Percentiles rank a stretch among this genome's conserved stretches.
phyloP scores from a whole-genome alignment of 148 eudicot species.

The Nepenthes gracilis region DNA sequence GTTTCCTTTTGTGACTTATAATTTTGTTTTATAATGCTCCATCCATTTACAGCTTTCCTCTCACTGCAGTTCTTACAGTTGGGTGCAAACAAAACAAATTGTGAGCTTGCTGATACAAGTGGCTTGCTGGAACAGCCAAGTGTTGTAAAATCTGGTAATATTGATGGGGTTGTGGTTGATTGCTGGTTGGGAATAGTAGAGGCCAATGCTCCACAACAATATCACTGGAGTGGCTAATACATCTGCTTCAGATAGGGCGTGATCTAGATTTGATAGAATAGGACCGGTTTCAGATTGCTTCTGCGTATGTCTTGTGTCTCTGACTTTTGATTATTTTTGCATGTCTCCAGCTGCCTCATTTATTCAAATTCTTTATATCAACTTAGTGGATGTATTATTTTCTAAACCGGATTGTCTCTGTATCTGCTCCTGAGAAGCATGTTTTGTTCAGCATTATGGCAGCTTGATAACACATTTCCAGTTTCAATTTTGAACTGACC shows the following conservation, averaged over 20 bases:
- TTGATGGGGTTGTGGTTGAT: conserved; percentile 93
- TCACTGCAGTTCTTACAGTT: conserved; percentile 23
- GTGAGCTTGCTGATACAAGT: conserved; percentile 60
- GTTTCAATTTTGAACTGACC: too few relatives aligned
- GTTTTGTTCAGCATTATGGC: too few relatives aligned
- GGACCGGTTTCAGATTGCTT: conserved; percentile 28
- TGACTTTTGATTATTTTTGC: neutral
- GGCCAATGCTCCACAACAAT: conserved; percentile 54
- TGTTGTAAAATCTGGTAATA: conserved; percentile 50
- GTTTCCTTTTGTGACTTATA: neutral
- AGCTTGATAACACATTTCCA: too few relatives aligned
- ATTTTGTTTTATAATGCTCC: neutral
- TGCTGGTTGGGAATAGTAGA: conserved; percentile 99
- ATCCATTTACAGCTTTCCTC: neutral
- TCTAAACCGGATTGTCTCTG: too few relatives aligned
- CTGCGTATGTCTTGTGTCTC: neutral
- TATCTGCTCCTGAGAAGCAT: too few relatives aligned
- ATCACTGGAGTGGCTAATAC: conserved; percentile 80
- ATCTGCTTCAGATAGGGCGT: conserved; percentile 56
- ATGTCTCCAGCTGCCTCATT: too few relatives aligned
- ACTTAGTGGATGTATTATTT: too few relatives aligned
- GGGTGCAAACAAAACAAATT: conserved; percentile 46
- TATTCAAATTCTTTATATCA: too few relatives aligned
- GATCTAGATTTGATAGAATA: conserved; percentile 50
- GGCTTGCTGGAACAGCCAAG: conserved; percentile 36